Base-by-base conservation (phyloP, 2,329 filamentous ascomycete species). In the Fusarium pseudocircinatum region DNA sequence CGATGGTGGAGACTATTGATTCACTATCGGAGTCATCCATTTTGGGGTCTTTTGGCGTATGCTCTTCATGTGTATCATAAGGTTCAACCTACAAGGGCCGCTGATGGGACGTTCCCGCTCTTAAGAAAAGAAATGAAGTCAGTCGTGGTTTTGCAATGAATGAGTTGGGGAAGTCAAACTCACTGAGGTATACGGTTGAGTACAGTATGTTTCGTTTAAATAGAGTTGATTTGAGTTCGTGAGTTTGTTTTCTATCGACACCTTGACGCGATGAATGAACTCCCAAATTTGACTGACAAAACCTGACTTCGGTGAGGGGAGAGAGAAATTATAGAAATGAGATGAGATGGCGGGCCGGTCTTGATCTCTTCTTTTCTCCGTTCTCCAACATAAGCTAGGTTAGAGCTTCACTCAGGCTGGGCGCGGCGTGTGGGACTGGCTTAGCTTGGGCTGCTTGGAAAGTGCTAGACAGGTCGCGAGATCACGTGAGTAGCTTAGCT, bases 1-100 rank as follows among this genome's bases (percentile, higher is more conserved):
- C 78, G 16, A 80, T 68, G 7, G 82, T 82, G 15, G 83, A 84
- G 7, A 79, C 74, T 32, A 82, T 28, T 9, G 80, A 82, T 24
- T 77, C 63, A n/a, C 69, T 73, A 37, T 83, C 80, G 20, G 78
- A 71, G 28, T 75, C 67, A 13, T 64, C 56, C 68, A 70, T 47
- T 28, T 56, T 59, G 11, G n/a, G 14, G 12, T 64, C 50, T 34
- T 54, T 34, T 58, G 62, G 53, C 30, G 61, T 32, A 15, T 39
- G 15, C 37, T 49, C 24, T 52, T 30, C 15, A 36, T 46, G 30
- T 42, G 44, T 42, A 69, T 65, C 46, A n/a, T 26, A 28, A 46
- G 26, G 32, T 22, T 30, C 16, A 49, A 32, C 42, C 26, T 4
- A 36, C 24, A 60, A 36, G 42, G n/a, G 18, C 22, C 60, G 12